Percentiles rank a stretch among this genome's conserved stretches.
phyloP scores from a whole-genome alignment of 768 basidiomycete genomes.

The Cubamyces lactineus region DNA sequence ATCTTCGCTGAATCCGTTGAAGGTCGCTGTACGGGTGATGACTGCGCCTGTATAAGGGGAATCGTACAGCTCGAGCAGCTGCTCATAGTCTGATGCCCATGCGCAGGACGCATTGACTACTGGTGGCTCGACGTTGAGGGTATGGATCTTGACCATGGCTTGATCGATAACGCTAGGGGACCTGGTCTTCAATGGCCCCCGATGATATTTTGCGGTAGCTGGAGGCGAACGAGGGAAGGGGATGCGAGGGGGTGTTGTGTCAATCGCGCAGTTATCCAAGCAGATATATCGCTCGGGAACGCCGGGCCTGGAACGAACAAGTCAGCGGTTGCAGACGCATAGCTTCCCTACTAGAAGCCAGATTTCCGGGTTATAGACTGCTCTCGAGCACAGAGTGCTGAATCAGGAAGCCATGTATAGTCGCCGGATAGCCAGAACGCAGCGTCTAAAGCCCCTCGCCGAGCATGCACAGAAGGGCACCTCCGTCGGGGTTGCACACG shows the following conservation, averaged over 20 bases:
- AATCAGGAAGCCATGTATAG: slow-evolving; percentile 12
- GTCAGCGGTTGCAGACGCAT: slow-evolving; percentile 11
- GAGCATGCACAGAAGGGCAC: not conserved
- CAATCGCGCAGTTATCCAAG: not conserved
- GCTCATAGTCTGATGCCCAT: slow-evolving; percentile 73
- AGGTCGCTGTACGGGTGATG: slow-evolving; percentile 77
- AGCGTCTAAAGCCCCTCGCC: slow-evolving; percentile 1
- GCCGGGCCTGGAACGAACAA: slow-evolving; percentile 17
- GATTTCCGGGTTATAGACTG: slow-evolving; percentile 7
- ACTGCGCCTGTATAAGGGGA: slow-evolving; percentile 76
- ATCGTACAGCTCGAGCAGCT: slow-evolving; percentile 67
- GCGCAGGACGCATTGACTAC: slow-evolving; percentile 80
- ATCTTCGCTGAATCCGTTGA: slow-evolving; percentile 71
- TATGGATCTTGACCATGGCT: slow-evolving; percentile 61
- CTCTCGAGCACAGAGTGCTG: slow-evolving; percentile 11
- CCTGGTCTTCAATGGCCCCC: not conserved
- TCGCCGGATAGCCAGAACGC: slow-evolving; percentile 13
- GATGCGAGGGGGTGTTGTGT: slow-evolving; percentile 1
- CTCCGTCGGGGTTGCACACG: not conserved
- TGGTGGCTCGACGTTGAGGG: slow-evolving; percentile 59
- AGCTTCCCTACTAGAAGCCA: slow-evolving; percentile 1
- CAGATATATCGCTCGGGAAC: slow-evolving; percentile 15
- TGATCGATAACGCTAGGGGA: not conserved
- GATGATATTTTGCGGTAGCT: not conserved
- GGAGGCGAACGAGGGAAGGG: not conserved